A percentile compares a stretch with the other conserved stretches of the same genome.
These are phyloP conservation scores for Nicotiana benthamiana DNA, from an alignment of 257 asterid genomes.

Conservation along the genomic window DNA sequence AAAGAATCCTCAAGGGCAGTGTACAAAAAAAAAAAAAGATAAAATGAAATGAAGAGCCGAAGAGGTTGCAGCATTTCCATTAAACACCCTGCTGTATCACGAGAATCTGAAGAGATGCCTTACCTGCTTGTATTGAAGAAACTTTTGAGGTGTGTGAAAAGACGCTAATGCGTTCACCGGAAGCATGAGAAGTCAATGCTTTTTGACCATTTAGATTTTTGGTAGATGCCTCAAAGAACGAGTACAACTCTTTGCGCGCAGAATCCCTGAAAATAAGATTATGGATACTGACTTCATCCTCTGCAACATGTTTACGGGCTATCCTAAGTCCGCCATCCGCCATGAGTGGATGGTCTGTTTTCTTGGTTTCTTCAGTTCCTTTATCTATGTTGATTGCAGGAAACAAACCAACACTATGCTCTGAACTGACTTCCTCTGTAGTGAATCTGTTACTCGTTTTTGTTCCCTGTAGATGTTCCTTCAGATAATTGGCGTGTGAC, in stretches of 20 bases:
- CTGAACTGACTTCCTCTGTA: conserved; percentile 21
- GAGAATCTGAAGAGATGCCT: conserved; percentile 22
- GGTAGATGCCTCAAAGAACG: conserved; percentile 50
- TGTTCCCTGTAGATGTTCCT: conserved; percentile 22
- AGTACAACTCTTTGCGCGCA: conserved; percentile 53
- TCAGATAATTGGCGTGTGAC: conserved; percentile 27
- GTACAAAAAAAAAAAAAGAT: not conserved
- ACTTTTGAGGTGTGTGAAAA: conserved; percentile 24
- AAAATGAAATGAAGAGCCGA: not conserved
- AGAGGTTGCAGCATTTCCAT: conserved; percentile 3
- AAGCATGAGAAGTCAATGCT: conserved; percentile 32
- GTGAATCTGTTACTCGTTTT: conserved; percentile 28
- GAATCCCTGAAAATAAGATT: conserved; percentile 31
- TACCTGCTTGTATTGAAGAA: conserved; percentile 30
- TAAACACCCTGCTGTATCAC: conserved; percentile 37
- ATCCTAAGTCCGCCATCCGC: conserved; percentile 14
- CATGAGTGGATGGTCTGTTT: conserved; percentile 21
- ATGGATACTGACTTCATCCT: conserved; percentile 20
- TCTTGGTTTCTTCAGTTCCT: conserved; percentile 27
- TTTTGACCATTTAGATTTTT: conserved; percentile 41
- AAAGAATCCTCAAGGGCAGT: not conserved
- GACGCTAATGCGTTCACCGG: conserved; percentile 27
- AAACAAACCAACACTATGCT: conserved; percentile 21
- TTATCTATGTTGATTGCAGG: conserved; percentile 22
- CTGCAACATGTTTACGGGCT: conserved; percentile 26